Conservation (phyloP, 176 grass and related monocot species). For the Phyllostachys edulis region DNA sequence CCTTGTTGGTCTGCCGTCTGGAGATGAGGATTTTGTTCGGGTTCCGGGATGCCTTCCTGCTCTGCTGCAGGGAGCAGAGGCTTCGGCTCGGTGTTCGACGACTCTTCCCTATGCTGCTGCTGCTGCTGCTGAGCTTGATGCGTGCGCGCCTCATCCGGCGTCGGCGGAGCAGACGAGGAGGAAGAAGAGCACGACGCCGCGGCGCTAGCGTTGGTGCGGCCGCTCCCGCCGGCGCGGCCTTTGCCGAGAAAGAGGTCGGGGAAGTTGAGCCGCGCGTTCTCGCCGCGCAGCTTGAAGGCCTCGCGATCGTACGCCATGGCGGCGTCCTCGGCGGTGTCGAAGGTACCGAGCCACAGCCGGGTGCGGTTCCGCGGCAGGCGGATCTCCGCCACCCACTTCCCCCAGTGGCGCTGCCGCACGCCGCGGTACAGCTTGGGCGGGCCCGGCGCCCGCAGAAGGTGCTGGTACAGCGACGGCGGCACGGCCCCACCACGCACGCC, state of each 20-base stretch:
- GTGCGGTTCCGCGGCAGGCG: slow-evolving; percentile 88
- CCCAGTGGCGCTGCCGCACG: slow-evolving; percentile 96
- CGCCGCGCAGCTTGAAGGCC: slow-evolving; percentile 86
- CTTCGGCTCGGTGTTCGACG: neutral
- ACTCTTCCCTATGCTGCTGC: neutral
- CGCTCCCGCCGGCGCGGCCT: slow-evolving; percentile 44
- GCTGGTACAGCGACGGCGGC: slow-evolving; percentile 54
- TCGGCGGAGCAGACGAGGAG: slow-evolving; percentile 44
- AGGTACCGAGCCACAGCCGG: slow-evolving; percentile 92
- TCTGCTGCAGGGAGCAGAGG: slow-evolving; percentile 33
- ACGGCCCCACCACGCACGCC: slow-evolving; percentile 39
- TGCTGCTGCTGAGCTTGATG: slow-evolving; percentile 15
- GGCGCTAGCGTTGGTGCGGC: slow-evolving; percentile 42
- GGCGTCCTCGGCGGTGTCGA: slow-evolving; percentile 96
- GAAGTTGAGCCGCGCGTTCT: slow-evolving; percentile 91
- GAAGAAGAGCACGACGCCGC: slow-evolving; percentile 51
- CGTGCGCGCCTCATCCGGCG: slow-evolving; percentile 27
- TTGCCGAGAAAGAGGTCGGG: slow-evolving; percentile 84
- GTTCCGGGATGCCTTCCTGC: slow-evolving; percentile 19
- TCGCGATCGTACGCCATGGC: slow-evolving; percentile 95
- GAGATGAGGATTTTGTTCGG: slow-evolving; percentile 14
- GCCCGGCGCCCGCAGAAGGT: slow-evolving; percentile 38
- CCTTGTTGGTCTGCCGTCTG: neutral
- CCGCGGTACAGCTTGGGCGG: slow-evolving; percentile 85
- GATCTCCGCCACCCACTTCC: slow-evolving; percentile 99